Evolutionary conservation across 1,284 basidiomycete species (phyloP).

Genomic region (Naganishia cerealis): DNA sequence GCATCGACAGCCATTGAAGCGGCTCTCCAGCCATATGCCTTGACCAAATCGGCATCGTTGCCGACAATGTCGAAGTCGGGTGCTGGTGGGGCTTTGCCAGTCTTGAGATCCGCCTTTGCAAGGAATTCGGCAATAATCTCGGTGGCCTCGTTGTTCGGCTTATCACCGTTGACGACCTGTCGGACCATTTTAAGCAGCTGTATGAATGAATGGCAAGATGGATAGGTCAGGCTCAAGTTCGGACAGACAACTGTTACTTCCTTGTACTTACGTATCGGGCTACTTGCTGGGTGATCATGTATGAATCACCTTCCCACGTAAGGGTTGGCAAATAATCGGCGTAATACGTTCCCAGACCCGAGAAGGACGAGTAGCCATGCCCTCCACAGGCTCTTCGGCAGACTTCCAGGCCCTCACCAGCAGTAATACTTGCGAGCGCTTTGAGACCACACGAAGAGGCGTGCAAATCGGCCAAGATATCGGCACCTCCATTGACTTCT

Average conservation of each 20-base stretch:
- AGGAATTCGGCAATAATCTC: conserved; percentile 50
- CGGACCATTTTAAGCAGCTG: conserved; percentile 55
- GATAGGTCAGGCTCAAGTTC: conserved; percentile 46
- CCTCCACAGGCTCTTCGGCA: conserved; percentile 72
- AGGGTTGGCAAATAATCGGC: conserved; percentile 63
- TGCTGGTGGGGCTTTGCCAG: conserved; percentile 56
- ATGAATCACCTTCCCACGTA: conserved; percentile 78
- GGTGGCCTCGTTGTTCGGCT: conserved; percentile 54
- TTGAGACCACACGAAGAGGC: conserved; percentile 71
- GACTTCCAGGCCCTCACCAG: conserved; percentile 65
- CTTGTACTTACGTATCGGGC: conserved; percentile 63
- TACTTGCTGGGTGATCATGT: conserved; percentile 70
- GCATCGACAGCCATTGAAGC: conserved; percentile 67
- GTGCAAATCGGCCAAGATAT: conserved; percentile 67
- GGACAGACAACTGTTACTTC: not conserved
- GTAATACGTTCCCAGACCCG: conserved; percentile 66
- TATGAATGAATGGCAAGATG: conserved; percentile 44
- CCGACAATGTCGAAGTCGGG: conserved; percentile 59
- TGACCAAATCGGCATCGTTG: conserved; percentile 56
- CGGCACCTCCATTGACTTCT: conserved; percentile 21
- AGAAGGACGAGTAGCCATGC: conserved; percentile 71
- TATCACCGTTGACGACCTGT: conserved; percentile 33
- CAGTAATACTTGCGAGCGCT: conserved; percentile 61
- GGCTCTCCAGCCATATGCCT: conserved; percentile 62
- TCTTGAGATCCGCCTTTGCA: conserved; percentile 59